phyloP scores from a whole-genome alignment of 257 asterid genomes.

The Jasminum sambac region DNA sequence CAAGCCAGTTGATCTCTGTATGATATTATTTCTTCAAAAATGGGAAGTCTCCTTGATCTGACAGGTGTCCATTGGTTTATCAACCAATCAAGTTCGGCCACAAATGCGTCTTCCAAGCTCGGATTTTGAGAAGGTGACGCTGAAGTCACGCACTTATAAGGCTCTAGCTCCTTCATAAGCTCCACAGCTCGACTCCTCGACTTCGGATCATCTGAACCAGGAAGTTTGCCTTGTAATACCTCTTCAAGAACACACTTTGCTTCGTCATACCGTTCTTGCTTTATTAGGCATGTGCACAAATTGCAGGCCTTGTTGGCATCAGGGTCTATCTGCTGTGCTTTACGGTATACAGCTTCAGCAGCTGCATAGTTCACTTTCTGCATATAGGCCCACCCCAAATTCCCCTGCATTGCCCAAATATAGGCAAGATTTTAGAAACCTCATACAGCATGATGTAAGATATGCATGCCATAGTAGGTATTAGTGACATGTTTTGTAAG shows the following conservation, averaged over 20 bases:
- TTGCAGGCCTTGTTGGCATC: constrained; percentile 90
- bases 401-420: constrained; percentile 54
- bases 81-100: constrained; percentile 68
- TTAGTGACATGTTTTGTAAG: not conserved
- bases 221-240: constrained; percentile 42
- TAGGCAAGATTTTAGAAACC: not conserved
- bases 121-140: constrained; percentile 25
- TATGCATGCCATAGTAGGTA: not conserved
- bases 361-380: constrained; percentile 63
- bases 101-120: constrained; percentile 55
- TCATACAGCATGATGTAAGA: not conserved
- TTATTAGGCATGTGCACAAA: constrained; percentile 60
- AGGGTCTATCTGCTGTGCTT: constrained; percentile 75
- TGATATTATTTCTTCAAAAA: constrained; percentile 80
- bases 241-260: constrained; percentile 66
- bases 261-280: constrained; percentile 57
- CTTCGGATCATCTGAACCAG: constrained; percentile 66
- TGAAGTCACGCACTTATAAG: constrained; percentile 14
- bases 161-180: constrained; percentile 54
- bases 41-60: constrained; percentile 79
- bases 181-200: constrained; percentile 51
- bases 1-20: constrained; percentile 85
- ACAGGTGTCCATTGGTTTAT: constrained; percentile 61
- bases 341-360: constrained; percentile 68
- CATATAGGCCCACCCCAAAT: constrained; percentile 96